A percentile compares a stretch with the other conserved stretches of the same genome.
These are phyloP conservation scores for Solanum medicagineum DNA, from an alignment of 257 asterid species.

Conservation along the genomic window DNA sequence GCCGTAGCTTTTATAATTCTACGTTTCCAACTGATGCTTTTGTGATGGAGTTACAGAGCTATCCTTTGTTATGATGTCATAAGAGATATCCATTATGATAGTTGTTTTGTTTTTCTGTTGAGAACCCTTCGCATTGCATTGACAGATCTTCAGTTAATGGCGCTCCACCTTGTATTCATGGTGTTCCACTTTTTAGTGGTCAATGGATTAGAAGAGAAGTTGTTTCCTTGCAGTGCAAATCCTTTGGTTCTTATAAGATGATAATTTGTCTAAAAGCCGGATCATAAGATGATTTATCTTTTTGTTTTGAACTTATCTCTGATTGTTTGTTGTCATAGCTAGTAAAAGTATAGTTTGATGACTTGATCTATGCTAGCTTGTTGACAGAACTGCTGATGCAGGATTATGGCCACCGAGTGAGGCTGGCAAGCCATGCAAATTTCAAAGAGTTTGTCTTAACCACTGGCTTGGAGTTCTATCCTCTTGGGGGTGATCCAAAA, in stretches of 20 bases:
- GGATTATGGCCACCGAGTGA: conserved; percentile 94
- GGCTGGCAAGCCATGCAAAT: conserved; percentile 94
- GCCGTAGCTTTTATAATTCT: not conserved
- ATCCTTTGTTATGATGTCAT: not conserved
- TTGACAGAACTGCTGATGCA: conserved; percentile 40
- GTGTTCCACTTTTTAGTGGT: not conserved
- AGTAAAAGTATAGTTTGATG: not conserved
- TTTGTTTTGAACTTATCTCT: not conserved
- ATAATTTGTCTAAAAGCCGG: not conserved
- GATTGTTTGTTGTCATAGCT: not conserved
- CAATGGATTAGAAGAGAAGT: not conserved
- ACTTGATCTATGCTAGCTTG: not conserved
- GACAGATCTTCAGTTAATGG: not conserved
- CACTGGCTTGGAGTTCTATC: conserved; percentile 92
- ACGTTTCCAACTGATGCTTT: not conserved
- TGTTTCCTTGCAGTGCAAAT: not conserved
- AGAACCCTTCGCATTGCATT: not conserved
- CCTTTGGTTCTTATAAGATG: not conserved
- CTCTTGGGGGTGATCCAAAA: conserved; percentile 97
- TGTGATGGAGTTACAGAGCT: not conserved
- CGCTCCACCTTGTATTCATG: not conserved
- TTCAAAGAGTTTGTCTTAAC: conserved; percentile 96
- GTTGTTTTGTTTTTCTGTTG: not conserved
- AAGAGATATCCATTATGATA: not conserved
- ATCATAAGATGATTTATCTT: not conserved